Percentiles rank a stretch among this genome's conserved stretches.
Conservation (phyloP, 2,329 filamentous ascomycete species). For the Aspergillus melleus region DNA sequence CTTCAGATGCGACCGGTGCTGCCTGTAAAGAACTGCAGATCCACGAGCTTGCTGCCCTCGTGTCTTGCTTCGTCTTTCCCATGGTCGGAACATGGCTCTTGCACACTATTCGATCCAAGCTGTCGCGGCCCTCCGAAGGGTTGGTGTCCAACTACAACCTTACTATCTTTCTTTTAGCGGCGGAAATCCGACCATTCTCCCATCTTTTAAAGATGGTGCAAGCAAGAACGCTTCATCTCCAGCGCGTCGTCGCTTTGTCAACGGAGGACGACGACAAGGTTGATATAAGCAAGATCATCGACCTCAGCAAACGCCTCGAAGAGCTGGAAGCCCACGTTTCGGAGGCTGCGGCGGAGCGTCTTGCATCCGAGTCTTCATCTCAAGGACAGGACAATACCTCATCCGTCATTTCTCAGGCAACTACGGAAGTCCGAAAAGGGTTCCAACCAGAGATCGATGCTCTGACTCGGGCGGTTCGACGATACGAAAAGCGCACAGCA, state of each 20-base stretch:
- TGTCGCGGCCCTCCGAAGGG: conserved; percentile 80
- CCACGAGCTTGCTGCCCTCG: conserved; percentile 73
- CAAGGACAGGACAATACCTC: conserved; percentile 40
- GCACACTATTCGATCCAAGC: conserved; percentile 75
- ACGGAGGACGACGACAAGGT: conserved; percentile 33
- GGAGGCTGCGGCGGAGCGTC: conserved; percentile 32
- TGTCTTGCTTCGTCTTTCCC: conserved; percentile 77
- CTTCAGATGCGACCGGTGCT: conserved; percentile 29
- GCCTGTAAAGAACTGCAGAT: conserved; percentile 66
- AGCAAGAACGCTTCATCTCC: conserved; percentile 75
- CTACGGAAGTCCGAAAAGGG: conserved; percentile 60
- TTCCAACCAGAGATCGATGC: conserved; percentile 84
- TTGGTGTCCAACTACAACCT: conserved; percentile 92
- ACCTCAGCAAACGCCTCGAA: conserved; percentile 66
- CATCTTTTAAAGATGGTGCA: conserved; percentile 81
- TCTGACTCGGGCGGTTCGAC: conserved; percentile 80
- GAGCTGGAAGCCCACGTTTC: conserved; percentile 64
- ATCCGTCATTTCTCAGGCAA: conserved; percentile 41
- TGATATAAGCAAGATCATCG: conserved; percentile 45
- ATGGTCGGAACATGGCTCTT: conserved; percentile 78
- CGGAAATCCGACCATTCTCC: conserved; percentile 79
- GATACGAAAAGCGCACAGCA: conserved; percentile 86
- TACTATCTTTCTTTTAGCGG: conserved; percentile 82
- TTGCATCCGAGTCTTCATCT: conserved; percentile 11
- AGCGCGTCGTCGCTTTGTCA: conserved; percentile 61